Evolutionary conservation across 164 flowering plant genomes (phyloP), one percentile per base, ranked within the genome.

Genomic region (Aristolochia fimbriata): DNA sequence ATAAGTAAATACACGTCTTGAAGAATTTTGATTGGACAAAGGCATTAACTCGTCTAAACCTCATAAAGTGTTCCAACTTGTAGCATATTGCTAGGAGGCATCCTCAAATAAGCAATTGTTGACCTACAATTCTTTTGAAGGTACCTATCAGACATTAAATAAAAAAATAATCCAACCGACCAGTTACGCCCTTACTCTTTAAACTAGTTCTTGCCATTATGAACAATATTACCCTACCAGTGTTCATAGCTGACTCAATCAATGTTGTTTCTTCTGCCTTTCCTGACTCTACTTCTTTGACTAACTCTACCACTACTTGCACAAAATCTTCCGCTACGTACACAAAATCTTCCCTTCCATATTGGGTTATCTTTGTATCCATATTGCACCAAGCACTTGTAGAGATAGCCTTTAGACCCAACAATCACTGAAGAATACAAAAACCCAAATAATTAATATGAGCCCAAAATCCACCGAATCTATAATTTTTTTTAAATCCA

Each of bases 1-100:
- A 3, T 7, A 31, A 31, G 7, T 3, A 31, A 3, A n/a, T n/a
- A n/a, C 5, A 27, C 43, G 8, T 7, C 43, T 3, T 10, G 1
- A 0, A 37, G 43, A 37, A 10, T 37, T 5, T 2, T 27, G 30
- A 5, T 27, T 2, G 30, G 30, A 2, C 5, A 5, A 27, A 27
- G 30, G 30, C 5, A 27, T 27, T 27, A 2, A 27, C 30, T 27
- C 30, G 1, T 57, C 46, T 47, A 70, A 19, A 70, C 57, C 43
- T 73, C 71, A 55, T 73, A 73, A 7, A 63, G 59, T 66, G 70
- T 70, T 17, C 77, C 77, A 25, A 66, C 66, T 51, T 70, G 73
- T 52, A 73, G 51, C 11, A 68, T 57, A 50, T 64, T 60, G 23
- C 30, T 48, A 23, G 71, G 64, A 13, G 73, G 77, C 16, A 64